These are phyloP conservation scores for Ogataea polymorpha DNA, from an alignment of 805 yeast genomes.

Conservation along the genomic window DNA sequence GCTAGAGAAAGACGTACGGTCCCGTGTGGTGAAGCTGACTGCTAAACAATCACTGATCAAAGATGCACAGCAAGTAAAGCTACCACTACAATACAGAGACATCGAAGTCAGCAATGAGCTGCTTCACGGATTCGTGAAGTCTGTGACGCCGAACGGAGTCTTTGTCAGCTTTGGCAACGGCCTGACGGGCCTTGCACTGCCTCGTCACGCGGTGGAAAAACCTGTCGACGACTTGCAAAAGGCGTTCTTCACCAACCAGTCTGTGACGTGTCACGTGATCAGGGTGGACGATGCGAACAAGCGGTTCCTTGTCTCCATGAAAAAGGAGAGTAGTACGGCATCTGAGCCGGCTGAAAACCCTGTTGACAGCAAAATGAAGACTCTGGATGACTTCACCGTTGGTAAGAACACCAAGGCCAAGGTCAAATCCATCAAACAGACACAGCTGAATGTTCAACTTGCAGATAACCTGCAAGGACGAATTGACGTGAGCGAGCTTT, in stretches of 20 bases:
- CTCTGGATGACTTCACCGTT: constrained; percentile 48
- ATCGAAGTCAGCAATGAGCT: constrained; percentile 45
- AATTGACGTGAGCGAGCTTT: constrained; percentile 70
- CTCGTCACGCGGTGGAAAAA: constrained; percentile 62
- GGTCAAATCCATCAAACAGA: constrained; percentile 61
- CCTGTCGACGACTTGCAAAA: constrained; percentile 51
- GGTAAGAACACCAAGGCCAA: constrained; percentile 62
- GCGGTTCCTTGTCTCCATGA: constrained; percentile 67
- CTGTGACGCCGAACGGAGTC: constrained; percentile 75
- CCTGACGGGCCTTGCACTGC: constrained; percentile 79
- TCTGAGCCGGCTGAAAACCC: constrained; percentile 49
- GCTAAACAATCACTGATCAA: constrained; percentile 64
- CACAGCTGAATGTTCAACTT: constrained; percentile 70
- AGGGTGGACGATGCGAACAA: constrained; percentile 65
- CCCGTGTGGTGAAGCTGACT: constrained; percentile 60
- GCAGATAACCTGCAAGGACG: constrained; percentile 81
- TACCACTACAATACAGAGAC: constrained; percentile 64
- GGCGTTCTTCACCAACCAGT: constrained; percentile 61
- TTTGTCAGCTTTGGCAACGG: constrained; percentile 79
- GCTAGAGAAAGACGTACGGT: constrained; percentile 61
- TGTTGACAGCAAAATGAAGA: constrained; percentile 50
- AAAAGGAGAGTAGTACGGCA: constrained; percentile 28
- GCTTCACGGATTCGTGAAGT: constrained; percentile 72
- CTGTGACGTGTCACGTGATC: constrained; percentile 65
- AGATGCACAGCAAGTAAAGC: constrained; percentile 49